phyloP scores from a whole-genome alignment of 768 basidiomycete species.

The Suillus brevipes region DNA sequence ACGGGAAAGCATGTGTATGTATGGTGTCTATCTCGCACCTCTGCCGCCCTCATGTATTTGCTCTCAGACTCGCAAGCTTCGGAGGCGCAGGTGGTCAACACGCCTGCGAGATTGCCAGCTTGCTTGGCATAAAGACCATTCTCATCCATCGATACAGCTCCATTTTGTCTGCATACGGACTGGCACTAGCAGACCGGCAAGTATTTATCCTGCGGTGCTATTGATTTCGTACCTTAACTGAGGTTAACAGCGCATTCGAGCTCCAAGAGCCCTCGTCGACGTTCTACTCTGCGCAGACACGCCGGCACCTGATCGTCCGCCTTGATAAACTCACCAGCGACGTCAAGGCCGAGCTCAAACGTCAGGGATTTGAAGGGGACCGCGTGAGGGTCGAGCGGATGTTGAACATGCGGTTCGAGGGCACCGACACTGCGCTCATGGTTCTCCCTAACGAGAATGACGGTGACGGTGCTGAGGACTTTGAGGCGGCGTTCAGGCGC shows the following conservation, averaged over 20 bases:
- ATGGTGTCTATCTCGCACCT: not conserved
- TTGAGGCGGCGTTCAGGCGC: conserved; percentile 75
- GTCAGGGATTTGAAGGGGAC: conserved; percentile 78
- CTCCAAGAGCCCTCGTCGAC: conserved; percentile 87
- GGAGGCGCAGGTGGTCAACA: conserved; percentile 92
- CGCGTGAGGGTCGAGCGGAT: conserved; percentile 77
- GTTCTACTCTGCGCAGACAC: conserved; percentile 65
- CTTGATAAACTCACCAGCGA: conserved; percentile 66
- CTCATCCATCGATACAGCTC: conserved; percentile 91
- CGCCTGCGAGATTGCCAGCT: conserved; percentile 86
- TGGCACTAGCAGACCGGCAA: conserved; percentile 83
- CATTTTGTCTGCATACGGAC: conserved; percentile 89
- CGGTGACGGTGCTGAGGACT: conserved; percentile 66
- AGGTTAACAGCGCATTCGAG: conserved; percentile 64
- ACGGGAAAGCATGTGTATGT: conserved; percentile 69
- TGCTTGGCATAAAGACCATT: conserved; percentile 85
- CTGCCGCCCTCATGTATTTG: not conserved
- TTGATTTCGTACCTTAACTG: conserved; percentile 2
- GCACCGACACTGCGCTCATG: conserved; percentile 93
- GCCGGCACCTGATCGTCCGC: conserved; percentile 54
- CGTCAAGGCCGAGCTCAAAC: conserved; percentile 65
- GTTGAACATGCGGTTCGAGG: conserved; percentile 92
- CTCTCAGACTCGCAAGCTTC: conserved; percentile 72
- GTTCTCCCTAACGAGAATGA: conserved; percentile 55
- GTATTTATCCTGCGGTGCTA: conserved; percentile 9